These are phyloP conservation scores for Paraphaeosphaeria minitans DNA, from an alignment of 2,329 filamentous ascomycete species.

Conservation along the genomic window DNA sequence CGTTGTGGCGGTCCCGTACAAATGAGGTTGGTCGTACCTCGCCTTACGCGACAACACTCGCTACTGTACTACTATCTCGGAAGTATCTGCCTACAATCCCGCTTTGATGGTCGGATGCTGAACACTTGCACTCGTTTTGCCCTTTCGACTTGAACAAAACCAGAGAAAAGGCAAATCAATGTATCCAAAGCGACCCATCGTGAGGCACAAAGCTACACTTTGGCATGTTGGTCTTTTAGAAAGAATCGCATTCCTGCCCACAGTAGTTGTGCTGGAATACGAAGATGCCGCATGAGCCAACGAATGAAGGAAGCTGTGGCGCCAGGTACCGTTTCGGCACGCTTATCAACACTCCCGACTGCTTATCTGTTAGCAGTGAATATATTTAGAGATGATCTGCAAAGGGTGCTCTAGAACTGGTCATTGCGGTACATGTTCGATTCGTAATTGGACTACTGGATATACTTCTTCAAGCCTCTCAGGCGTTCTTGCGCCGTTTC, in stretches of 20 bases:
- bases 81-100: neutral
- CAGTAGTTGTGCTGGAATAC: neutral
- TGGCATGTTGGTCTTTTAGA: neutral
- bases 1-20: neutral
- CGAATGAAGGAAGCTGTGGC: neutral
- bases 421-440: too few relatives aligned
- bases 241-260: slow-evolving; percentile 2
- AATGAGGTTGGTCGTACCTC: neutral
- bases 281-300: neutral
- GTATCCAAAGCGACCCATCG: neutral
- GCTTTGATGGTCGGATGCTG: neutral
- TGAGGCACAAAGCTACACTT: neutral
- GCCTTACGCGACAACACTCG: neutral
- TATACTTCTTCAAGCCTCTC: slow-evolving; percentile 57
- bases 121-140: neutral
- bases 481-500: slow-evolving; percentile 57
- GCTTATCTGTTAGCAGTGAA: neutral
- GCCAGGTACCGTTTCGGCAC: neutral
- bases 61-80: neutral
- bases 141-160: too few relatives aligned
- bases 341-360: neutral
- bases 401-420: neutral
- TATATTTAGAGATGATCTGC: neutral
- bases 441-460: slow-evolving; percentile 27
- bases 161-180: neutral